These are phyloP conservation scores for Camellia japonica DNA, from an alignment of 148 eudicot species.

Conservation along the genomic window DNA sequence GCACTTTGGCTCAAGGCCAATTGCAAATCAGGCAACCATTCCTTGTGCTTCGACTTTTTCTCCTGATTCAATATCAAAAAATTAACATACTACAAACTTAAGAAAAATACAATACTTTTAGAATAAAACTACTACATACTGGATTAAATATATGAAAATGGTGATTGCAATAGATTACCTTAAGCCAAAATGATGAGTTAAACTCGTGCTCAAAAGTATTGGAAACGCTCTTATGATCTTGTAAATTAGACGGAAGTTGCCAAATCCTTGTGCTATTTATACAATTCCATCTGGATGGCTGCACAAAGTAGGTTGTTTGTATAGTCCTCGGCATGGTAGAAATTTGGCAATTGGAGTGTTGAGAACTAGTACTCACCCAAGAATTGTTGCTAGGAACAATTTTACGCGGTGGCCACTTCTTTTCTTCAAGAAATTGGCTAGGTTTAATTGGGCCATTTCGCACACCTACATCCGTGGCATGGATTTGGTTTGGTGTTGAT, in stretches of 20 bases:
- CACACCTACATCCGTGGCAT: background rate
- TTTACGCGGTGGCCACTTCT: conserved; percentile 38
- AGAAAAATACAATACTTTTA: background rate
- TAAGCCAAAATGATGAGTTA: conserved; percentile 1
- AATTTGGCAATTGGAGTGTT: background rate
- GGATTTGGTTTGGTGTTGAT: conserved; percentile 5
- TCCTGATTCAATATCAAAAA: conserved; percentile 25
- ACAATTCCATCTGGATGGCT: conserved; percentile 15
- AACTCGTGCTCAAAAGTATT: background rate
- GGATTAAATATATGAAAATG: background rate
- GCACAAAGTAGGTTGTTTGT: background rate
- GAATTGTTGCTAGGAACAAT: conserved; percentile 12
- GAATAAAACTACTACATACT: background rate
- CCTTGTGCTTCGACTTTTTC: conserved; percentile 24
- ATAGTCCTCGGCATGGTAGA: background rate
- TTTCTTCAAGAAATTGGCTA: conserved; percentile 37
- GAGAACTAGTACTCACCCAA: conserved; percentile 14
- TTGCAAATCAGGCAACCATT: conserved; percentile 40
- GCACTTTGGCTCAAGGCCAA: conserved; percentile 31
- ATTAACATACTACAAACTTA: background rate
- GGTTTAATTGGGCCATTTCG: conserved; percentile 21
- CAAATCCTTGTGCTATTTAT: background rate
- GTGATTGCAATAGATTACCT: conserved; percentile 10
- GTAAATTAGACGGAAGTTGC: background rate
- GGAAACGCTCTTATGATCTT: background rate